Evolutionary conservation across 352 stramenopile species (phyloP).

Genomic region (Hyaloperonospora arabidopsidis): DNA sequence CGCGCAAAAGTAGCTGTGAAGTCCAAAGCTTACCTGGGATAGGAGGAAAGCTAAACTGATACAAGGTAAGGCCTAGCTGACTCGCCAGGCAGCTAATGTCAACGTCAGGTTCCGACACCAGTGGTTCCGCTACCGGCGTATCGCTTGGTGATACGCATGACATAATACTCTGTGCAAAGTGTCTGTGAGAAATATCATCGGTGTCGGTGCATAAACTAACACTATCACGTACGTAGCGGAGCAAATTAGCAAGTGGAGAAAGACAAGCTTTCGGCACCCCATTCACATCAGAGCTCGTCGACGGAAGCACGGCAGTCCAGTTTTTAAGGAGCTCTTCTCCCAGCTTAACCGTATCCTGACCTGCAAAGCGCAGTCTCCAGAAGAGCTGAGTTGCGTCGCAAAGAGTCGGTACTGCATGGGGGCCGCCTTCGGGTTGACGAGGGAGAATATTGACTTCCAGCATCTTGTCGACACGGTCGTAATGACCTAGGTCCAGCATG

Average conservation of each 20-base stretch:
- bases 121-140: constrained; percentile 21
- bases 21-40: constrained; percentile 15
- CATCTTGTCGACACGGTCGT: constrained; percentile 78
- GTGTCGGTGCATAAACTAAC: not conserved
- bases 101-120: constrained; percentile 23
- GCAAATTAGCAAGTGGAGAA: constrained; percentile 39
- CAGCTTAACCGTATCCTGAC: constrained; percentile 45
- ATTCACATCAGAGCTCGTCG: constrained; percentile 20
- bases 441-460: constrained; percentile 67
- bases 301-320: constrained; percentile 32
- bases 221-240: constrained; percentile 45
- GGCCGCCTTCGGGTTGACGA: constrained; percentile 26
- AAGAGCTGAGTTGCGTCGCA: constrained; percentile 75
- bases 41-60: constrained; percentile 57
- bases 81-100: constrained; percentile 34
- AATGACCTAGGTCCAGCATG: constrained; percentile 71
- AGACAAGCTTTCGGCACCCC: constrained; percentile 24
- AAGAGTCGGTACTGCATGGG: constrained; percentile 48
- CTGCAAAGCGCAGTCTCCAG: constrained; percentile 76
- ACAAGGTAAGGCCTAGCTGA: constrained; percentile 32
- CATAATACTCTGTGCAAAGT: constrained; percentile 45
- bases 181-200: constrained; percentile 4
- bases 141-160: constrained; percentile 30
- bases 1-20: not conserved
- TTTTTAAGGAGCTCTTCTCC: constrained; percentile 49